A percentile compares a stretch with the other conserved stretches of the same genome.
Conservation (phyloP, 2,329 filamentous ascomycete genomes). For the Macrophomina tecta region DNA sequence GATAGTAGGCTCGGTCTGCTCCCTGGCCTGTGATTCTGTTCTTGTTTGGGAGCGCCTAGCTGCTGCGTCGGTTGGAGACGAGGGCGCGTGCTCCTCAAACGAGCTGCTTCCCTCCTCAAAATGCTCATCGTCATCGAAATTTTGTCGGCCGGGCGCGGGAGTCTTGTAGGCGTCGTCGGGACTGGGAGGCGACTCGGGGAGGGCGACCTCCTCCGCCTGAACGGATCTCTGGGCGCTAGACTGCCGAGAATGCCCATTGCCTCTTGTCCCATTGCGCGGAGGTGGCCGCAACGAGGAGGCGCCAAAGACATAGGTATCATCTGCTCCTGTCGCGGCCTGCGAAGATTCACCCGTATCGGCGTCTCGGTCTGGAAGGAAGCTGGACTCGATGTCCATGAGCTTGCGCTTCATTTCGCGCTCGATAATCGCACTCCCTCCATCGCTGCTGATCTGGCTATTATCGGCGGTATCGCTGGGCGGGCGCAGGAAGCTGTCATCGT, state of each 20-base stretch:
- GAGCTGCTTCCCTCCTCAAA: constrained; percentile 38
- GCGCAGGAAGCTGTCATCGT: constrained; percentile 48
- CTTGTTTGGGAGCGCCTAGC: constrained; percentile 42
- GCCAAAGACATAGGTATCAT: constrained; percentile 56
- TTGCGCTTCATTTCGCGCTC: constrained; percentile 65
- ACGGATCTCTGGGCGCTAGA: constrained; percentile 17
- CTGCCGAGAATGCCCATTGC: not conserved
- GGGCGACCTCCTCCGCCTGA: constrained; percentile 30
- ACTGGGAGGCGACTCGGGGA: constrained; percentile 44
- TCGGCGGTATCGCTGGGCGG: constrained; percentile 35
- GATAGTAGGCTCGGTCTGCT: constrained; percentile 22
- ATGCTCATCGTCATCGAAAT: constrained; percentile 35
- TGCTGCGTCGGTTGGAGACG: constrained; percentile 52
- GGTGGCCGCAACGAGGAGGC: constrained; percentile 33
- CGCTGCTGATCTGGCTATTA: constrained; percentile 41
- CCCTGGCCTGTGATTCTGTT: constrained; percentile 16
- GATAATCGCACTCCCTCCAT: constrained; percentile 52
- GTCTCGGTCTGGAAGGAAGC: constrained; percentile 67
- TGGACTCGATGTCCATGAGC: constrained; percentile 68
- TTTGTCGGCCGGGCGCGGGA: constrained; percentile 40
- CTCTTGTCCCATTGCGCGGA: constrained; percentile 7
- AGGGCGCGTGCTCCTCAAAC: constrained; percentile 44
- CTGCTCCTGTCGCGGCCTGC: constrained; percentile 42
- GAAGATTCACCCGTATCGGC: constrained; percentile 45
- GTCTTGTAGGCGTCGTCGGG: constrained; percentile 52